phyloP scores from a whole-genome alignment of 257 asterid genomes.

The Avicennia marina region DNA sequence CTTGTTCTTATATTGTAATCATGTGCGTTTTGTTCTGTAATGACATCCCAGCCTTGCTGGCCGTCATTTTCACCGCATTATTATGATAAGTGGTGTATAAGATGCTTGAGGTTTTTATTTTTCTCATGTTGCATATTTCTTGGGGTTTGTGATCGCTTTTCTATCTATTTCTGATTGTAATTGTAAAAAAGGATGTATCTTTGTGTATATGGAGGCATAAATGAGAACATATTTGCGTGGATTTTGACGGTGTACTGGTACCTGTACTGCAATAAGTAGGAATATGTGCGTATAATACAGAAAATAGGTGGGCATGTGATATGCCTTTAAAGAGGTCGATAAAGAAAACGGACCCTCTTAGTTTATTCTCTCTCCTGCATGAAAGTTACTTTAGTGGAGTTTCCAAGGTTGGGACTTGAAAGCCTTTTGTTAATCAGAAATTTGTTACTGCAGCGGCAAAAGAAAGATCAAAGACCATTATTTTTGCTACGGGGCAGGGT shows the following conservation, averaged over 20 bases:
- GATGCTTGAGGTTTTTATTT: conserved; percentile 4
- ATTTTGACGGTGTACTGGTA: conserved; percentile 7
- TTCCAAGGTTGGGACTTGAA: conserved; percentile 24
- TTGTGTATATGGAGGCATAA: background rate
- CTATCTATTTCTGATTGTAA: conserved; percentile 2
- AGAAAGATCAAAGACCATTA: conserved; percentile 19
- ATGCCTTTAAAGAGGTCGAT: conserved; percentile 50
- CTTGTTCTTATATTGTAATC: conserved; percentile 8
- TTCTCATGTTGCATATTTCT: conserved; percentile 1
- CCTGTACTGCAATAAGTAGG: conserved; percentile 19
- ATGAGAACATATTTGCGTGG: conserved; percentile 9
- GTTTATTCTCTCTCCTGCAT: conserved; percentile 18
- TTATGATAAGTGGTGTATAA: conserved; percentile 6
- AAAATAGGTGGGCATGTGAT: conserved; percentile 48
- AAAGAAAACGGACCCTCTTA: conserved; percentile 49
- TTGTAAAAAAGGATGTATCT: background rate
- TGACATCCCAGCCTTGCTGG: conserved; percentile 3
- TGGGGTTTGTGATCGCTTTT: conserved; percentile 10
- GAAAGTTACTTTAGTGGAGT: conserved; percentile 22
- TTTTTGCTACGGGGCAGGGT: conserved; percentile 21
- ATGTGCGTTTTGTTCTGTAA: background rate
- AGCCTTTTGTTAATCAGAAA: background rate
- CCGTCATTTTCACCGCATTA: conserved; percentile 16
- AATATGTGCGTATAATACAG: conserved; percentile 3
- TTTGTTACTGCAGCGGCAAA: conserved; percentile 18